Conservation (phyloP, 2,329 filamentous ascomycete species). For the Alternaria ventricosa region DNA sequence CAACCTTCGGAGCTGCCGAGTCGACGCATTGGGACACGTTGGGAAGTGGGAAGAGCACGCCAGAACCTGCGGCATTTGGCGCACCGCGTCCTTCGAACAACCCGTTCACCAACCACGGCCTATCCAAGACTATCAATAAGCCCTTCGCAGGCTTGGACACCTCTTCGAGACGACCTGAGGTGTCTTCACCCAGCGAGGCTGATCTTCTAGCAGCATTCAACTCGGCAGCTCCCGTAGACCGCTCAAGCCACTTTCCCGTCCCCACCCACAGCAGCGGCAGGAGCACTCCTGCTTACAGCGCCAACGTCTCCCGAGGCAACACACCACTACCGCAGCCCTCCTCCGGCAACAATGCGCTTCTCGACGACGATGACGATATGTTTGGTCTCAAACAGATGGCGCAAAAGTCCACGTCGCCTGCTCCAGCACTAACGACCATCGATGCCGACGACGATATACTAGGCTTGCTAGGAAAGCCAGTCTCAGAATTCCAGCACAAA, state of each 20-base stretch:
- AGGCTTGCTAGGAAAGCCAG: slow-evolving; percentile 65
- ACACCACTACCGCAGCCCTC: slow-evolving; percentile 35
- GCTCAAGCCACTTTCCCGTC: slow-evolving; percentile 65
- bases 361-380: slow-evolving; percentile 78
- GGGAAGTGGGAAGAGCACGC: slow-evolving; percentile 61
- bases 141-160: slow-evolving; percentile 47
- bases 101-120: slow-evolving; percentile 30
- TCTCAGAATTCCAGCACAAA: slow-evolving; percentile 57
- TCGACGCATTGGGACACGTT: slow-evolving; percentile 78
- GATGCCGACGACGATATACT: slow-evolving; percentile 66
- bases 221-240: slow-evolving; percentile 64
- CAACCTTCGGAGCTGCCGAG: slow-evolving; percentile 73
- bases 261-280: slow-evolving; percentile 47
- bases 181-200: slow-evolving; percentile 55
- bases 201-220: slow-evolving; percentile 69
- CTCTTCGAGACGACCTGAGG: slow-evolving; percentile 32
- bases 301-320: slow-evolving; percentile 34
- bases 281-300: slow-evolving; percentile 47
- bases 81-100: slow-evolving; percentile 30
- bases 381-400: slow-evolving; percentile 78
- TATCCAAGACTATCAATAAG: slow-evolving; percentile 48
- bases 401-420: slow-evolving; percentile 40
- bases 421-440: slow-evolving; percentile 26
- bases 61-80: slow-evolving; percentile 49
- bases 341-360: slow-evolving; percentile 44